Conservation (phyloP, 2,329 filamentous ascomycete genomes). For the Cercospora zeina region DNA sequence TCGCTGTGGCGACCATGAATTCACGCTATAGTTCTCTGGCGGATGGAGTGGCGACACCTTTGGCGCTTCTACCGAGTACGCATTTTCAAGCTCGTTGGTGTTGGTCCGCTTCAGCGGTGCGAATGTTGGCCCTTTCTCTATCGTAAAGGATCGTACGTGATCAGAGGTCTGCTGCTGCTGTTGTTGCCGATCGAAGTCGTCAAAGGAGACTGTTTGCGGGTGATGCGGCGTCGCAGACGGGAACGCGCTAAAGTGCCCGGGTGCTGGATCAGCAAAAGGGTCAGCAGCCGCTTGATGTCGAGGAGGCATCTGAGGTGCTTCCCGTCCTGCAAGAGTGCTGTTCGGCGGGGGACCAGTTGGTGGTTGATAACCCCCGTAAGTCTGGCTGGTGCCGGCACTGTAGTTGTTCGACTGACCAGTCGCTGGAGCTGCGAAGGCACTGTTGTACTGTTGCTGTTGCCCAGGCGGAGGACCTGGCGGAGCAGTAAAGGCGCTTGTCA, state of each 20-base stretch:
- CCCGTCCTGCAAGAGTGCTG: conserved; percentile 19
- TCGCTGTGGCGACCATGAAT: conserved; percentile 24
- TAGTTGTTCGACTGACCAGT: conserved; percentile 3
- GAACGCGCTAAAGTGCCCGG: conserved; percentile 26
- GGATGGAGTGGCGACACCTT: conserved; percentile 25
- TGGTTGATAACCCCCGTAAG: conserved; percentile 23
- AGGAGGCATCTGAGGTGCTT: conserved; percentile 15
- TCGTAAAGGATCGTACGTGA: conserved; percentile 29
- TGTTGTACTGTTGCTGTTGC: conserved; percentile 14
- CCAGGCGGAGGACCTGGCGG: conserved; percentile 19
- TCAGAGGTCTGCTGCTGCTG: conserved; percentile 16
- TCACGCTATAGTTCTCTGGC: conserved; percentile 16
- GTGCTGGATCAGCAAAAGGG: conserved; percentile 47
- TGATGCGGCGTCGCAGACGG: conserved; percentile 16
- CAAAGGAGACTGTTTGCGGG: conserved; percentile 30
- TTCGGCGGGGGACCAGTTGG: conserved; percentile 33
- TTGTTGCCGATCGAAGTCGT: conserved; percentile 21
- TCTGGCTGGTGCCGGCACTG: neutral
- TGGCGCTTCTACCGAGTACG: conserved; percentile 26
- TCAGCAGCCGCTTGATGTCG: conserved; percentile 35
- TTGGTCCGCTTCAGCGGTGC: conserved; percentile 25
- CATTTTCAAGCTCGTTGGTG: conserved; percentile 34
- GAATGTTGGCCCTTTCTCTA: conserved; percentile 29
- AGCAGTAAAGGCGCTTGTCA: conserved; percentile 23
- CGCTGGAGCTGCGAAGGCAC: conserved; percentile 12